Base-by-base conservation (phyloP, 192 early-diverging fungal genomes). In the Umbelopsis ramanniana region DNA sequence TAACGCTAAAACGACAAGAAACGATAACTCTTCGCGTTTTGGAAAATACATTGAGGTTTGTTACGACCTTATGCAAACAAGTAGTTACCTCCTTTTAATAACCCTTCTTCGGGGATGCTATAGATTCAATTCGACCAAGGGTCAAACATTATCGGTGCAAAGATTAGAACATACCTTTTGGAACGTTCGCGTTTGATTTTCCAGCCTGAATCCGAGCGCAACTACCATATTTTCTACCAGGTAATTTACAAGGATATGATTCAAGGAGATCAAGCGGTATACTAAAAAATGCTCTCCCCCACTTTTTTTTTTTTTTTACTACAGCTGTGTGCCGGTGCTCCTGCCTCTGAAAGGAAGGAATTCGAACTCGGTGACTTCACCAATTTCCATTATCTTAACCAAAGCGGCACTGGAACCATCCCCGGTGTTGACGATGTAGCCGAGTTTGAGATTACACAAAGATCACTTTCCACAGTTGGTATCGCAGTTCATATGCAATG, bases 221-320 rank as follows among this genome's bases (percentile, higher is more conserved):
- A 97, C 87, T 99, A 99, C 86, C 97, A 99, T 86, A 94, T 99
- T 79, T 99, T 99, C 81, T 99, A 99, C 84, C 97, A 99, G 67
- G 81, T 83, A 74, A 47, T 14, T 38, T 43, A n/a, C 40, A 40
- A 38, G 22, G 47, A 50, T 33, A 37, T 53, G 54, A 14, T 66
- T 24, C 21, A 52, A 19, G 35, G 46, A 17, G 12, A 15, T 50
- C n/a, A n/a, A 50, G 19, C 12, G 33, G 17, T 57, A 24, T 11
- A 60, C 6, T 60, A 4, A 4, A n/a, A 1, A 6, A 50, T 19
- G 6, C 15, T 5, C 15, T 5, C 11, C 11, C 6, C 40, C 0
- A 43, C 6, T 43, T 7, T 19, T 35, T 45, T 24, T 22, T 22
- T 60, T 66, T 6, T 8, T 43, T 21, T 45, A 33, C 29, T 24